Base-by-base conservation (phyloP, 306 rosid species). In the Sphenostylis stenocarpa region DNA sequence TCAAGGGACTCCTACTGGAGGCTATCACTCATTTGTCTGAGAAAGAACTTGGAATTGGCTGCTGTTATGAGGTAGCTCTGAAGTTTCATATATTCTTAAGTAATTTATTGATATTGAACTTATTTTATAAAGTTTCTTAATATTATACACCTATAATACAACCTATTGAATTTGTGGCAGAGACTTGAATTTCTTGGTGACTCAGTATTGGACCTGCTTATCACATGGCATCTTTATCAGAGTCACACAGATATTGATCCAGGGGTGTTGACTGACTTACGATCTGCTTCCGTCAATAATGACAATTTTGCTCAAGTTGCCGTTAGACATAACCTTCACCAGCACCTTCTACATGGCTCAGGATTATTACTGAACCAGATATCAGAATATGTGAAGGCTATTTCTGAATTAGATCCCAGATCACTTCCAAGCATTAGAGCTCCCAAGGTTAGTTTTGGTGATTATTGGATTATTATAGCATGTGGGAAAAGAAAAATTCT, bases 131-230 rank as follows among this genome's bases (percentile, higher is more conserved):
- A 47, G 72, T 81, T 76, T 80, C 73, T 52, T 68, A 5, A 47
- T 36, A 10, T 58, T 17, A 10, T 73, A 7, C 26, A 44, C 41
- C 53, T 74, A 1, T 47, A 43, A 84, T 81, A 2, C 45, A 49
- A 82, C 80, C 60, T 77, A 17, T 69, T 85, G 74, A 73, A 72
- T 48, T 82, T 80, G 76, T 71, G 28, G 82, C 92, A 95, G 99
- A 86, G 97, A 84, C 96, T 95, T 44, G 98, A 95, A 79, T 95
- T 89, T 90, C 97, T 95, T 14, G 99, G 99, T 0, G 99, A 92
- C 73, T 83, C 97, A 3, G 97, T 92, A 34, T 83, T 95, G 86
- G 99, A 92, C 88, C 73, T 95, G 65, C 99, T 95, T 72, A 89
- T 92, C 78, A 92, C 99, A 58, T 57, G 90, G 91, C 80, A 95